Evolutionary conservation across 1,139 yeast genomes (phyloP), one percentile per base, ranked within the genome.

Genomic region (Meyerozyma carpophila): DNA sequence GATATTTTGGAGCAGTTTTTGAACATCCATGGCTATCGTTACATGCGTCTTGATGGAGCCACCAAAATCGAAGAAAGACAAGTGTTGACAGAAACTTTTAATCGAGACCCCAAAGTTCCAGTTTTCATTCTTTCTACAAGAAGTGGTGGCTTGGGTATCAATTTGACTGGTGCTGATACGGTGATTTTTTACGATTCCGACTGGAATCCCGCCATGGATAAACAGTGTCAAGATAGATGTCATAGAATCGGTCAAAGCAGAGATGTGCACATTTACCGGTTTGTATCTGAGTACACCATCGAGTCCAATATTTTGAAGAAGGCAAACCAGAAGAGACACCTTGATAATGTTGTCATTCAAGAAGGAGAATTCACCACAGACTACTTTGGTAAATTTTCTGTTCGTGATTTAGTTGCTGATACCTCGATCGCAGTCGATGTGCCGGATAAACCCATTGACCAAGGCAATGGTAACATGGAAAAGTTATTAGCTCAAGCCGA

Each of bases 171-270:
- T 56, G 99, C 99, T 0, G 98, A 94, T 58, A 93, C 98, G 0
- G 99, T 94, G 40, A 90, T 94, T n/a, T 94, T 94, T 63, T 94
- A 94, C 61, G 99, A 94, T 64, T 90, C 97, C 2, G 99, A 94
- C 66, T 94, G 99, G 99, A 94, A 94, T 61, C 99, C 99, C 2
- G 96, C 98, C 1, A 94, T 94, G 98, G 99, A 94, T 64, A 89
- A 90, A 59, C 99, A 94, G 64, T 94, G 98, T 68, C 98, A 94
- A 64, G 99, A 94, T 66, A 82, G 99, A 62, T 93, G 98, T 68
- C 99, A 94, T 64, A 84, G 99, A 71, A 94, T 94, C 60, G 99
- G 99, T 4, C 99, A 94, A 61, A 89, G 95, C 20, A 77, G 98
- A 54, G 98, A 94, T 60, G 99, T 94, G 32, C 98, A 94, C 61